phyloP scores from a whole-genome alignment of 176 grass and related monocot genomes.

The Dactylis glomerata region DNA sequence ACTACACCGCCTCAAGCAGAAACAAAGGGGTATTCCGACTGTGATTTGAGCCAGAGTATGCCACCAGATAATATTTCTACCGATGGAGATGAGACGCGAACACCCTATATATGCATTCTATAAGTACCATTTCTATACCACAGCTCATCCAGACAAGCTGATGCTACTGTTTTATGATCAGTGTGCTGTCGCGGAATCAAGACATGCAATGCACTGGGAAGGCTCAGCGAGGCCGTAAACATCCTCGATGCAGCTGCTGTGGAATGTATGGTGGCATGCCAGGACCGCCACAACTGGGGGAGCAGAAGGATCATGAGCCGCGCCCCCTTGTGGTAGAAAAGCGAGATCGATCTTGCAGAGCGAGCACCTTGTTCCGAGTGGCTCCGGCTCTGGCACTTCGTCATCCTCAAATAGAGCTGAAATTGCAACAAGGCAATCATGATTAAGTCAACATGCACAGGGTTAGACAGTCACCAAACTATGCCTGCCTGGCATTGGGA shows the following conservation, averaged over 20 bases:
- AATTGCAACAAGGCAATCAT: neutral
- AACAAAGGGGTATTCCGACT: constrained; percentile 1
- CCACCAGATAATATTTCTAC: neutral
- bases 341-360: constrained; percentile 66
- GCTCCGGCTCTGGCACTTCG: constrained; percentile 17
- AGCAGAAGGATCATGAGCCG: constrained; percentile 9
- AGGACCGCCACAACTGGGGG: constrained; percentile 51
- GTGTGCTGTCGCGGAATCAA: neutral
- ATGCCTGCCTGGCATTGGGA: neutral
- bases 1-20: constrained; percentile 18
- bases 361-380: constrained; percentile 53
- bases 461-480: neutral
- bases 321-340: constrained; percentile 27
- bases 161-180: constrained; percentile 3
- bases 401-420: constrained; percentile 32
- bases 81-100: constrained; percentile 1
- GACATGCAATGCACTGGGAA: constrained; percentile 37
- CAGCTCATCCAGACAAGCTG: constrained; percentile 10
- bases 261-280: constrained; percentile 50
- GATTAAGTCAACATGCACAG: neutral
- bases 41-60: neutral
- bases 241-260: constrained; percentile 52
- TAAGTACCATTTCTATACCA: neutral
- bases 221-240: constrained; percentile 48
- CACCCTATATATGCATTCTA: constrained; percentile 33